These are phyloP conservation scores for Dalbergia cochinchinensis DNA, from an alignment of 306 rosid genomes.

Conservation along the genomic window DNA sequence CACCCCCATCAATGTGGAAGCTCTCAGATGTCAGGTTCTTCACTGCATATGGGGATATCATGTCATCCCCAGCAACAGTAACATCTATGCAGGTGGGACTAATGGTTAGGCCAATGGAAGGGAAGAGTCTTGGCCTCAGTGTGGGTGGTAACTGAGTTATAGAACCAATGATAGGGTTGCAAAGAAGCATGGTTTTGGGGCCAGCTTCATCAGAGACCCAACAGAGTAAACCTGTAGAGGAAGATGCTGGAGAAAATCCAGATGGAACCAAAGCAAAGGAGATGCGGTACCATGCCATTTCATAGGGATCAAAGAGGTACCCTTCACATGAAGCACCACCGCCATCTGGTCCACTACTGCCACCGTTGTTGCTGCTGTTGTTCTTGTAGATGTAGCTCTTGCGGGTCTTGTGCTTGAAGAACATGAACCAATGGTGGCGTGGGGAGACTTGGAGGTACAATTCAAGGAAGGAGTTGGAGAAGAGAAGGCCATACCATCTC, in stretches of 20 bases:
- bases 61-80: conserved; percentile 86
- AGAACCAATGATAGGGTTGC: conserved; percentile 87
- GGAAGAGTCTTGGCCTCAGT: conserved; percentile 77
- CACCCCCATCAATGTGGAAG: conserved; percentile 85
- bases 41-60: conserved; percentile 93
- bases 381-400: conserved; percentile 61
- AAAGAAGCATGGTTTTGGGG: conserved; percentile 74
- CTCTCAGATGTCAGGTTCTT: conserved; percentile 84
- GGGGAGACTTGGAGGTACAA: conserved; percentile 74
- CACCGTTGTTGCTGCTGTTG: conserved; percentile 30
- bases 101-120: conserved; percentile 77
- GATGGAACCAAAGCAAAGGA: conserved; percentile 68
- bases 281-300: conserved; percentile 75
- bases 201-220: conserved; percentile 84
- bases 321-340: conserved; percentile 52
- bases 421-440: conserved; percentile 77
- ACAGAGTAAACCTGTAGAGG: conserved; percentile 82
- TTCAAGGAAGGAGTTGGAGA: conserved; percentile 73
- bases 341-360: background rate
- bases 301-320: conserved; percentile 83
- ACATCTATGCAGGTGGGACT: conserved; percentile 74
- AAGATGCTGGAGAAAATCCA: conserved; percentile 80
- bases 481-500: conserved; percentile 85
- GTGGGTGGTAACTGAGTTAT: conserved; percentile 79
- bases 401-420: conserved; percentile 73